A percentile compares a stretch with the other conserved stretches of the same genome.
Evolutionary conservation across 2,329 filamentous ascomycete genomes (phyloP).

Genomic region (Aspergillus pseudoviridinutans): DNA sequence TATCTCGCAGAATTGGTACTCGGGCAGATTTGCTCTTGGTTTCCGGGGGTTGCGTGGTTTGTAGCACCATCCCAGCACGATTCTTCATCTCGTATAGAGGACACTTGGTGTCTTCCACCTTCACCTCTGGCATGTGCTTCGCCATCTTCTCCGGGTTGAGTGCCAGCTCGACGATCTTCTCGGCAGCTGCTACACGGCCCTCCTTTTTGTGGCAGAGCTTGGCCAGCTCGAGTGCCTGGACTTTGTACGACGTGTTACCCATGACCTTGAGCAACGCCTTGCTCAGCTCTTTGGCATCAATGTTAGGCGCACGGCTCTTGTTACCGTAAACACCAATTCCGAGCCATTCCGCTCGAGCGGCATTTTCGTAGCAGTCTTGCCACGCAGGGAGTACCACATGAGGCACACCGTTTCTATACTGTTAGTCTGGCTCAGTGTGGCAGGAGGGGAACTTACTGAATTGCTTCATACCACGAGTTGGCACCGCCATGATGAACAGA

Average conservation of each 20-base stretch:
- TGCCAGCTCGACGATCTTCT: slow-evolving; percentile 19
- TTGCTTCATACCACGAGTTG: slow-evolving; percentile 45
- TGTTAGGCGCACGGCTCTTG: slow-evolving; percentile 28
- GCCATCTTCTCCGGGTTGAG: slow-evolving; percentile 14
- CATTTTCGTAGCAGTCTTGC: slow-evolving; percentile 45
- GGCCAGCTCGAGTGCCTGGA: slow-evolving; percentile 12
- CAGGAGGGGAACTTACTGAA: slow-evolving; percentile 29
- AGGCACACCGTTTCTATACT: slow-evolving; percentile 37
- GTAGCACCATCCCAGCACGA: slow-evolving; percentile 6
- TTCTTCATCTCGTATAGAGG: slow-evolving; percentile 13
- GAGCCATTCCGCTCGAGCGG: slow-evolving; percentile 37
- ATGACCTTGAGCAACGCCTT: slow-evolving; percentile 23
- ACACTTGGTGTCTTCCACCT: slow-evolving; percentile 3
- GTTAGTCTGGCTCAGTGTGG: not conserved
- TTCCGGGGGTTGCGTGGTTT: slow-evolving; percentile 2
- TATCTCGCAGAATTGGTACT: slow-evolving; percentile 4
- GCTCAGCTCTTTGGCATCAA: slow-evolving; percentile 25
- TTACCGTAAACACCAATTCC: slow-evolving; percentile 41
- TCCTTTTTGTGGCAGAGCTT: slow-evolving; percentile 19
- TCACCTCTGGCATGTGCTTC: slow-evolving; percentile 13
- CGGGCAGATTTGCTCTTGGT: not conserved
- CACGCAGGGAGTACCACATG: slow-evolving; percentile 45
- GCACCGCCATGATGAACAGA: slow-evolving; percentile 46
- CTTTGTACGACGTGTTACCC: slow-evolving; percentile 13
- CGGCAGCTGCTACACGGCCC: slow-evolving; percentile 15